Evolutionary conservation across 306 rosid species (phyloP), one percentile per base, ranked within the genome.

Genomic region (Coriaria nepalensis): DNA sequence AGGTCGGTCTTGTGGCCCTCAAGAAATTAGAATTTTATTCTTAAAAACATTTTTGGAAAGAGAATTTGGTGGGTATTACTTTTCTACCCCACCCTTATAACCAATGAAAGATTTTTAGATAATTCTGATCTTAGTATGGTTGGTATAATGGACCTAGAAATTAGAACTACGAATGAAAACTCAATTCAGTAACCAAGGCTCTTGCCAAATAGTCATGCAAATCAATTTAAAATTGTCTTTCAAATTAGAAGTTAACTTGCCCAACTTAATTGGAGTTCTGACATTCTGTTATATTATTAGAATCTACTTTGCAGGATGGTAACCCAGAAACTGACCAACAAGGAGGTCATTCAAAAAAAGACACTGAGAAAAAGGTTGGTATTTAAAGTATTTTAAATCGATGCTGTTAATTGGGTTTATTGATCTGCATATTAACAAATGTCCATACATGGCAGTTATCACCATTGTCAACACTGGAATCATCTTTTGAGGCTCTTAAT

Each of bases 381-480:
- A n/a, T n/a, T n/a, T n/a, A n/a, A n/a, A 10, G 10, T 65, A 43
- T 64, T 50, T 47, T 40, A 45, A 20, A 20, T 3, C 29, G 3
- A 20, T 20, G 51, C 37, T 29, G 10, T 52, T 20, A 8, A 44
- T 13, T 50, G 34, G 56, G 50, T 40, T 64, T 32, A 10, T 56
- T 51, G 38, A 9, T 37, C 44, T 66, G 36, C 45, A 62, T 53
- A 61, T 52, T 72, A 67, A 63, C 40, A 38, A 51, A 39, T 53
- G 56, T 68, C 43, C 62, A 55, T 58, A 49, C 36, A 50, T 71
- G 93, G 94, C 94, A 90, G 96, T 53, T 81, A 56, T 85, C 94
- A 36, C 98, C 96, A 42, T 69, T 77, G 71, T 81, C 98, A 43
- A 90, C 95, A 8, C 74, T 90, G 73, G 98, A 90, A 65, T 64